Evolutionary conservation across 805 yeast genomes (phyloP).

Genomic region (Cyberlindnera meyerae): DNA sequence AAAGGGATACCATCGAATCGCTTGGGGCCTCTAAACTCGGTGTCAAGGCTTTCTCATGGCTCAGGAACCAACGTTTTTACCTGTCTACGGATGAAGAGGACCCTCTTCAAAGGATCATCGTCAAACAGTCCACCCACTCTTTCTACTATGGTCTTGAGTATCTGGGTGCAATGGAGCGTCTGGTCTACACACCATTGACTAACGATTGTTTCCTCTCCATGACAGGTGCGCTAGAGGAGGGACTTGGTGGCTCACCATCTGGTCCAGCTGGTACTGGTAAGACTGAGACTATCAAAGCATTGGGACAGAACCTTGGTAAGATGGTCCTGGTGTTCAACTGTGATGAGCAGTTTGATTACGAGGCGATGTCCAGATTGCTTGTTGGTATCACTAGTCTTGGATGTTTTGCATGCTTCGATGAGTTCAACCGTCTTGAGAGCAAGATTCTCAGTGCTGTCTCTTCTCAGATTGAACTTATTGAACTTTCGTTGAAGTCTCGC

Average conservation of each 20-base stretch:
- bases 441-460: slow-evolving; percentile 79
- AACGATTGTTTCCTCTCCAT: slow-evolving; percentile 60
- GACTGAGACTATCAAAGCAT: slow-evolving; percentile 83
- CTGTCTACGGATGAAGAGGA: slow-evolving; percentile 18
- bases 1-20: slow-evolving; percentile 35
- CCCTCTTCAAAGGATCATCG: slow-evolving; percentile 31
- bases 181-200: slow-evolving; percentile 74
- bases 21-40: slow-evolving; percentile 16
- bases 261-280: slow-evolving; percentile 99
- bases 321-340: slow-evolving; percentile 86
- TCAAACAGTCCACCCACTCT: slow-evolving; percentile 48
- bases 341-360: slow-evolving; percentile 83
- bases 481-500: slow-evolving; percentile 39
- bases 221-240: slow-evolving; percentile 68
- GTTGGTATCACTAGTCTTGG: slow-evolving; percentile 79
- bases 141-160: slow-evolving; percentile 78
- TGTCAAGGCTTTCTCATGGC: slow-evolving; percentile 41
- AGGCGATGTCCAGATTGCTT: slow-evolving; percentile 70
- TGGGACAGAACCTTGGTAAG: slow-evolving; percentile 74
- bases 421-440: slow-evolving; percentile 75
- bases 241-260: slow-evolving; percentile 82
- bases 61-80: slow-evolving; percentile 45
- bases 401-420: slow-evolving; percentile 96
- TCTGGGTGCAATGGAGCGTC: slow-evolving; percentile 63
- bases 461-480: slow-evolving; percentile 70